Conservation (phyloP, 768 basidiomycete genomes). For the Boletus rubropictus region DNA sequence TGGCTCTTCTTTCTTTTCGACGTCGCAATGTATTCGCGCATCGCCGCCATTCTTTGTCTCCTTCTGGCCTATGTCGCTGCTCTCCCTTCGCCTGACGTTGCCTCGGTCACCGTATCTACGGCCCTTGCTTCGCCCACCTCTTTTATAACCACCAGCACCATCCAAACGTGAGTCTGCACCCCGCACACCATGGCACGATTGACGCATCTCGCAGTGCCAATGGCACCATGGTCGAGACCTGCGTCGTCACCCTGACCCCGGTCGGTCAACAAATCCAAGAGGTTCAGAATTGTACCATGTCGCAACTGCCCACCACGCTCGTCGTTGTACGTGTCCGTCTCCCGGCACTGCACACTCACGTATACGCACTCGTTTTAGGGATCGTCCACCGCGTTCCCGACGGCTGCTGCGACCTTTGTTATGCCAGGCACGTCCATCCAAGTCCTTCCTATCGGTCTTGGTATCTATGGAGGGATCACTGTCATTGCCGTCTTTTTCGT, state of each 20-base stretch:
- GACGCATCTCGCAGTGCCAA: conserved; percentile 32
- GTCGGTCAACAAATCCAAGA: conserved; percentile 50
- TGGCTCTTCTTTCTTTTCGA: conserved; percentile 32
- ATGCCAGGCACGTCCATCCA: conserved; percentile 70
- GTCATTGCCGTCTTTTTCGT: conserved; percentile 79
- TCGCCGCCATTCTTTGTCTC: conserved; percentile 22
- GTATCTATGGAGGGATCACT: conserved; percentile 80
- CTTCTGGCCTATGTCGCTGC: conserved; percentile 24
- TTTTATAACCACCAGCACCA: conserved; percentile 31
- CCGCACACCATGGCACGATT: too few species aligned
- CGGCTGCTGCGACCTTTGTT: conserved; percentile 39
- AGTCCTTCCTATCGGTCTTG: conserved; percentile 78
- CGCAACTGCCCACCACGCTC: conserved; percentile 10
- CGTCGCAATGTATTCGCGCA: conserved; percentile 20
- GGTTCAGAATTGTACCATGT: conserved; percentile 46
- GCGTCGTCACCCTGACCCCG: conserved; percentile 50
- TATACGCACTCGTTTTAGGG: neutral
- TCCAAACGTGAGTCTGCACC: conserved; percentile 36
- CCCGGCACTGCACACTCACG: neutral
- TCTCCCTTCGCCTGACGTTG: conserved; percentile 19
- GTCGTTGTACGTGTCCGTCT: conserved; percentile 5
- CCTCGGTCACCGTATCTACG: conserved; percentile 16
- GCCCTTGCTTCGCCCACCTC: conserved; percentile 31
- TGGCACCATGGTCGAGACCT: conserved; percentile 53
- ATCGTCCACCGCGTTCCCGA: conserved; percentile 29